Percentiles rank a stretch among this genome's conserved stretches.
Evolutionary conservation across 352 stramenopile genomes (phyloP).

Genomic region (Ophiocytium majus): DNA sequence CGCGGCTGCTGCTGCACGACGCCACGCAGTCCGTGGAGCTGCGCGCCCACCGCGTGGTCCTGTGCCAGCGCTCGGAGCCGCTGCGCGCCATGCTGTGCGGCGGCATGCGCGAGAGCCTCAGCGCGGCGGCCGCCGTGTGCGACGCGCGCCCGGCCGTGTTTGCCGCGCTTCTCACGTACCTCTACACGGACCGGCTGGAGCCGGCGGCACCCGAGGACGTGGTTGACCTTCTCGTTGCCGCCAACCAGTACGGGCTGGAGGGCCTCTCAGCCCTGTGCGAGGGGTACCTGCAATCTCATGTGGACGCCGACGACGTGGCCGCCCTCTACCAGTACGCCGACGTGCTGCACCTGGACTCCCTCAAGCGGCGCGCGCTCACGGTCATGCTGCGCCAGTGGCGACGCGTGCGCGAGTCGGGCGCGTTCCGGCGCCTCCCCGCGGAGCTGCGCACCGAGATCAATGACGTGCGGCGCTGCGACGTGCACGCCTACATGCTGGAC

Average conservation of each 20-base stretch:
- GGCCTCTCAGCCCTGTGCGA: slow-evolving; percentile 42
- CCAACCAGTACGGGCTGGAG: slow-evolving; percentile 49
- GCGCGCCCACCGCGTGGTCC: slow-evolving; percentile 30
- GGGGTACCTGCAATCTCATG: slow-evolving; percentile 39
- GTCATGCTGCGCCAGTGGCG: slow-evolving; percentile 40
- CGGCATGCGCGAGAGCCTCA: slow-evolving; percentile 43
- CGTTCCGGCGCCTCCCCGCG: slow-evolving; percentile 15
- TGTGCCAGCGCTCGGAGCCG: slow-evolving; percentile 39
- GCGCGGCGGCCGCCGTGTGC: slow-evolving; percentile 25
- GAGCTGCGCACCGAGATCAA: slow-evolving; percentile 25
- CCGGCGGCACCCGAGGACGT: slow-evolving; percentile 35
- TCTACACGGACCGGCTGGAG: slow-evolving; percentile 47
- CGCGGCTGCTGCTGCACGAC: too few species aligned
- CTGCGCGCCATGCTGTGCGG: slow-evolving; percentile 50
- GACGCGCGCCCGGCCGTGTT: slow-evolving; percentile 41
- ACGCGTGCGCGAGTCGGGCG: slow-evolving; percentile 7
- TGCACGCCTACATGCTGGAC: slow-evolving; percentile 42
- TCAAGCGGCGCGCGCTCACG: slow-evolving; percentile 37
- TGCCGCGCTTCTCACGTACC: slow-evolving; percentile 37
- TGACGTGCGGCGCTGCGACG: slow-evolving; percentile 1
- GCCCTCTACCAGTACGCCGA: slow-evolving; percentile 53
- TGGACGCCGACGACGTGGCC: slow-evolving; percentile 43
- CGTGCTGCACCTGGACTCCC: slow-evolving; percentile 31
- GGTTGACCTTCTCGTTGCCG: slow-evolving; percentile 44
- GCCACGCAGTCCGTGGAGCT: neutral